phyloP scores from a whole-genome alignment of 768 basidiomycete genomes.

The Leccinum obscurum region DNA sequence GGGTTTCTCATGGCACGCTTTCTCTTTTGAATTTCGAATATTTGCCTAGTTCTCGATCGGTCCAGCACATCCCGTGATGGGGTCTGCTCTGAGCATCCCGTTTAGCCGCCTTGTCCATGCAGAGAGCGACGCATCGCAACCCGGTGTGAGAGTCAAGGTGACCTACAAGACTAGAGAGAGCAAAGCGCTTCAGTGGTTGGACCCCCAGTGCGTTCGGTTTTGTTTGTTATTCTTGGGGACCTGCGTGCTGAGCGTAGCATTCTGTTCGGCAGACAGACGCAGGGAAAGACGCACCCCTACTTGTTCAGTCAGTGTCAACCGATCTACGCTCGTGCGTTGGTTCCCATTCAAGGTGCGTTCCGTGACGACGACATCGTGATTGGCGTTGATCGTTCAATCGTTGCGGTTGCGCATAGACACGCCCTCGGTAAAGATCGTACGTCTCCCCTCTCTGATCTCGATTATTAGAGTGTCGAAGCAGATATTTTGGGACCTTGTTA shows the following conservation, averaged over 20 bases:
- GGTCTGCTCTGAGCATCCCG: slow-evolving; percentile 64
- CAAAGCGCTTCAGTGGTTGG: slow-evolving; percentile 86
- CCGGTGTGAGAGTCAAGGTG: slow-evolving; percentile 45
- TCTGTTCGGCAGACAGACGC: slow-evolving; percentile 62
- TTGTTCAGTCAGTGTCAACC: slow-evolving; percentile 96
- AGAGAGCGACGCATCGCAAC: slow-evolving; percentile 23
- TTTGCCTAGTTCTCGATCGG: slow-evolving; percentile 51
- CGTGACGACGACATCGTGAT: background rate
- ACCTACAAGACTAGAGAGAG: slow-evolving; percentile 73
- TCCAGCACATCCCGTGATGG: slow-evolving; percentile 66
- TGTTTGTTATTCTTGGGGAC: background rate
- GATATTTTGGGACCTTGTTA: slow-evolving; percentile 22
- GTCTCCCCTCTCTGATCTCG: slow-evolving; percentile 21
- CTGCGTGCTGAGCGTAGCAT: background rate
- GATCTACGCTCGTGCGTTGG: slow-evolving; percentile 79
- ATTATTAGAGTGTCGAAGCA: background rate
- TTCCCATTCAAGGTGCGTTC: slow-evolving; percentile 69
- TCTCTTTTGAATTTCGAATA: background rate
- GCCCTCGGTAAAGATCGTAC: slow-evolving; percentile 80
- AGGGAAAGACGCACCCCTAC: slow-evolving; percentile 83
- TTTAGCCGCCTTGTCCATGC: slow-evolving; percentile 45
- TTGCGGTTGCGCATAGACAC: slow-evolving; percentile 52
- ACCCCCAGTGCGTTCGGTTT: slow-evolving; percentile 55
- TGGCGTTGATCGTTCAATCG: background rate
- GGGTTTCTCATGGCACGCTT: background rate